Evolutionary conservation across 1,284 basidiomycete species (phyloP).

Genomic region (Ustilago bromivora): DNA sequence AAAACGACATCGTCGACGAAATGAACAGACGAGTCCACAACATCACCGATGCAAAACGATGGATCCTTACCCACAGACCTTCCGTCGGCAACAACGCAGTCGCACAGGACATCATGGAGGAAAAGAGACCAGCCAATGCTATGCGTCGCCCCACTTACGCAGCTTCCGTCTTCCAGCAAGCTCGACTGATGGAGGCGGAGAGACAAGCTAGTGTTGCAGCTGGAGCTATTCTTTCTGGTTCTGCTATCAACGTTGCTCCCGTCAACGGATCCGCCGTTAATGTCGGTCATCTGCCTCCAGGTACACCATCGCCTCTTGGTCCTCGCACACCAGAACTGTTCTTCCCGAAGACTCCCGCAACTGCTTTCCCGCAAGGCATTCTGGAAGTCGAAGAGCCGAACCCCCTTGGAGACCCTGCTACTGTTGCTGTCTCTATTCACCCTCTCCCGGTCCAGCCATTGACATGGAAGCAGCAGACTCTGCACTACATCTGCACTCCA

Average conservation of each 20-base stretch:
- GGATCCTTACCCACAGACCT: slow-evolving; percentile 19
- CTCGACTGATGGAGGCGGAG: slow-evolving; percentile 36
- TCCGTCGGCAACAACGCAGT: not conserved
- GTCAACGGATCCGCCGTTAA: slow-evolving; percentile 4
- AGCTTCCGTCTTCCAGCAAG: slow-evolving; percentile 44
- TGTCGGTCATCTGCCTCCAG: not conserved
- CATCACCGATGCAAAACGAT: slow-evolving; percentile 26
- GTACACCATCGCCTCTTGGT: slow-evolving; percentile 6
- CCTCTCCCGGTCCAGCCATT: not conserved
- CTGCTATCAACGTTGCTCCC: slow-evolving; percentile 6
- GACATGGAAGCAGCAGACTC: slow-evolving; percentile 11
- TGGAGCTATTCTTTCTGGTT: not conserved
- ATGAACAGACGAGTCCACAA: slow-evolving; percentile 22
- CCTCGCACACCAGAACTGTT: slow-evolving; percentile 17
- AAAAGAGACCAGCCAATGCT: slow-evolving; percentile 14
- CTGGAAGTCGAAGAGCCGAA: slow-evolving; percentile 8
- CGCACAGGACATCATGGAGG: slow-evolving; percentile 12
- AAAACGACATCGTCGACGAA: slow-evolving; percentile 22
- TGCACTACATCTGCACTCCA: slow-evolving; percentile 18
- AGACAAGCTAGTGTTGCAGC: slow-evolving; percentile 14
- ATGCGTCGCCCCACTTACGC: slow-evolving; percentile 43
- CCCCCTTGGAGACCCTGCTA: not conserved
- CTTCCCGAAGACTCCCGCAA: slow-evolving; percentile 26
- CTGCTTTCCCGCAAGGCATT: slow-evolving; percentile 13
- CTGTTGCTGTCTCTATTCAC: slow-evolving; percentile 3